phyloP scores from a whole-genome alignment of 768 basidiomycete genomes.

The Mycena floridula region DNA sequence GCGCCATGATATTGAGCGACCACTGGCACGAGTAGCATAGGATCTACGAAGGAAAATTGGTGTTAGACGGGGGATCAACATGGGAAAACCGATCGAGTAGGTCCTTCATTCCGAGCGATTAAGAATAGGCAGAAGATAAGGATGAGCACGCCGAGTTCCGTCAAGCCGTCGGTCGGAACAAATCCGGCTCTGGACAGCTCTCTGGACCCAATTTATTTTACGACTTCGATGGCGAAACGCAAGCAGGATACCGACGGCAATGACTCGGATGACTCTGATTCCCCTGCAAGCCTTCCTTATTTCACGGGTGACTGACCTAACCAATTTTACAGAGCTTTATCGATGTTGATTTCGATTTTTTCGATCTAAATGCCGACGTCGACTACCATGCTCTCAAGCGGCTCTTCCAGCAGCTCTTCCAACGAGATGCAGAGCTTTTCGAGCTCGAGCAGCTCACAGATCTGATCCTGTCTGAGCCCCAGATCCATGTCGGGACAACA shows the following conservation, averaged over 20 bases:
- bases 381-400: conserved; percentile 88
- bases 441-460: conserved; percentile 73
- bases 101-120: too few relatives aligned
- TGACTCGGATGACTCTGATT: conserved; percentile 33
- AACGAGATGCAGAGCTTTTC: conserved; percentile 67
- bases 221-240: conserved; percentile 42
- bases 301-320: conserved; percentile 13
- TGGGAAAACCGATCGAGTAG: too few relatives aligned
- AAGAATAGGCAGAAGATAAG: too few relatives aligned
- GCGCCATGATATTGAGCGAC: too few relatives aligned
- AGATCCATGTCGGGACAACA: conserved; percentile 73
- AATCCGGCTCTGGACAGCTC: too few relatives aligned
- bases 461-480: conserved; percentile 67
- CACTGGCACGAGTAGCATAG: too few relatives aligned
- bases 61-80: too few relatives aligned
- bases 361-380: conserved; percentile 71
- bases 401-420: conserved; percentile 62
- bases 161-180: too few relatives aligned
- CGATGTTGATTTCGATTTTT: conserved; percentile 92
- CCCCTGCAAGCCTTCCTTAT: conserved; percentile 6
- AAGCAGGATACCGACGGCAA: conserved; percentile 36
- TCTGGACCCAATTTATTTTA: too few relatives aligned
- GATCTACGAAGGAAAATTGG: too few relatives aligned
- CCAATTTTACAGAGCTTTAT: conserved; percentile 48
- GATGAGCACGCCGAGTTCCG: too few relatives aligned